Evolutionary conservation across 2,329 filamentous ascomycete species (phyloP).

Genomic region (Pseudocercospora musae): DNA sequence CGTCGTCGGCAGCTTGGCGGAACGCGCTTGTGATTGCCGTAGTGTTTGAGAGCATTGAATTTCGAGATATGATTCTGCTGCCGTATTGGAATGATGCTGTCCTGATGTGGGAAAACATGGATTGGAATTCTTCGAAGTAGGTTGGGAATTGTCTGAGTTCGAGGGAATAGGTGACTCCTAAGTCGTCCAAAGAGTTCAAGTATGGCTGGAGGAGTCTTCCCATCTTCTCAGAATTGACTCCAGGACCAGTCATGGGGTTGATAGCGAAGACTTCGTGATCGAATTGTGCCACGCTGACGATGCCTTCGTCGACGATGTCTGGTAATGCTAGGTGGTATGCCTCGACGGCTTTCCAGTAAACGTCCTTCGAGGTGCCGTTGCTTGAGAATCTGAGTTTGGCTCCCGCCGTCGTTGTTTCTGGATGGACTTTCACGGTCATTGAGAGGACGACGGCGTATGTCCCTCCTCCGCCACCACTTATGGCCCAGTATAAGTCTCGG

Average conservation of each 20-base stretch:
- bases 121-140: not conserved
- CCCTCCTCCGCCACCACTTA: slow-evolving; percentile 52
- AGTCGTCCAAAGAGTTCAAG: not conserved
- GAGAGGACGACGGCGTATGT: slow-evolving; percentile 38
- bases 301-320: slow-evolving; percentile 21
- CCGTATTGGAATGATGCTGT: not conserved
- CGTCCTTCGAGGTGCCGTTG: not conserved
- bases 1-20: slow-evolving; percentile 1
- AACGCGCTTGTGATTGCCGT: not conserved
- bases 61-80: not conserved
- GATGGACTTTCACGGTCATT: slow-evolving; percentile 21
- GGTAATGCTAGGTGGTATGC: slow-evolving; percentile 24
- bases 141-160: not conserved
- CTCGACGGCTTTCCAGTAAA: slow-evolving; percentile 24
- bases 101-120: not conserved
- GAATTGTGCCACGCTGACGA: slow-evolving; percentile 31
- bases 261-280: slow-evolving; percentile 30
- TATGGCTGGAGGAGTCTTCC: not conserved
- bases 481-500: slow-evolving; percentile 51
- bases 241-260: not conserved
- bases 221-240: not conserved
- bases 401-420: slow-evolving; percentile 14
- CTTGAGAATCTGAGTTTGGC: slow-evolving; percentile 30
- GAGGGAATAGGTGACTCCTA: not conserved
- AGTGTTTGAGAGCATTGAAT: not conserved